Percentiles rank a stretch among this genome's conserved stretches.
These are phyloP conservation scores for Sclerotinia spermophila DNA, from an alignment of 2,329 filamentous ascomycete genomes.

Conservation along the genomic window DNA sequence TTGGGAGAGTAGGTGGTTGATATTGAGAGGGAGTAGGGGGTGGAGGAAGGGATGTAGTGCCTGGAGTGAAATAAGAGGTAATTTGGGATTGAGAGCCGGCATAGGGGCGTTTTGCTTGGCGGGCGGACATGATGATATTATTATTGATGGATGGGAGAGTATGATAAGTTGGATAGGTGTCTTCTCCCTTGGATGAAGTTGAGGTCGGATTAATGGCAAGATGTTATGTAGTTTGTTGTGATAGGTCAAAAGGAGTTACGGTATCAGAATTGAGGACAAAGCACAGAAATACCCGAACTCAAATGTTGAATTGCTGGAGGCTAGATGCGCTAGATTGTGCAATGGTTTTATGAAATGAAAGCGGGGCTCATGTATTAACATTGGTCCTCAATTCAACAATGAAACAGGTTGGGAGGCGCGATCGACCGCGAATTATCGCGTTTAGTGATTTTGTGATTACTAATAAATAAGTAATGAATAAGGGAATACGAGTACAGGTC, in stretches of 20 bases:
- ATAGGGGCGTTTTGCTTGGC: constrained; percentile 55
- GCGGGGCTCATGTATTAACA: neutral
- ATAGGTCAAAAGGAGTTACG: neutral
- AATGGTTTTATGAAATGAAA: constrained; percentile 8
- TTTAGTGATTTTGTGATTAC: constrained; percentile 2
- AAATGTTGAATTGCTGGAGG: neutral
- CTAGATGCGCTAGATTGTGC: neutral
- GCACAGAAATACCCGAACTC: neutral
- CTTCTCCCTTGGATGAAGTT: neutral
- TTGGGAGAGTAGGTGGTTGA: constrained; percentile 34
- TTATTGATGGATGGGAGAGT: neutral
- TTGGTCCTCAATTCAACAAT: neutral
- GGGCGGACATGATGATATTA: constrained; percentile 9
- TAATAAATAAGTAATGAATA: neutral
- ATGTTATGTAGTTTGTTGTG: neutral
- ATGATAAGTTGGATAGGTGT: neutral
- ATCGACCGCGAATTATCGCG: constrained; percentile 5
- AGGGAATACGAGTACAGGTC: neutral
- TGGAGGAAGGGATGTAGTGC: constrained; percentile 29
- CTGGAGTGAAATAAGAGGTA: constrained; percentile 55
- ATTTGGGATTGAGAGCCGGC: constrained; percentile 56
- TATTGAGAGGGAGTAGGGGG: constrained; percentile 40
- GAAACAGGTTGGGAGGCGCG: neutral
- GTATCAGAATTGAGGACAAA: neutral
- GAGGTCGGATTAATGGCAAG: neutral